phyloP scores from a whole-genome alignment of 2,329 filamentous ascomycete genomes.

The Hypoxylon sp. region DNA sequence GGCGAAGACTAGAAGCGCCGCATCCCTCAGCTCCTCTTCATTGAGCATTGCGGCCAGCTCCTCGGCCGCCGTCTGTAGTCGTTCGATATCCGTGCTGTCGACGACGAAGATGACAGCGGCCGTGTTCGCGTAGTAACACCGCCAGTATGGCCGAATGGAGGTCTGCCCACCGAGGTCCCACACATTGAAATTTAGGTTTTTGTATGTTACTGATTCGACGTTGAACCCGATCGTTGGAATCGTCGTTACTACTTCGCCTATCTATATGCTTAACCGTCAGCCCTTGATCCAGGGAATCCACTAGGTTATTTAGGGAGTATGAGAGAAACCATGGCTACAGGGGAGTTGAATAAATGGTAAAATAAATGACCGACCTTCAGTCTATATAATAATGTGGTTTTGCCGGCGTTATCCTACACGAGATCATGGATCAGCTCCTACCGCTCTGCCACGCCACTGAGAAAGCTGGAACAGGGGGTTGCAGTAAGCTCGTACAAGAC shows the following conservation, averaged over 20 bases:
- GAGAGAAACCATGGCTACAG: neutral
- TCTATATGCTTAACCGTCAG: conserved; percentile 66
- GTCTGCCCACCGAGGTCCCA: conserved; percentile 99
- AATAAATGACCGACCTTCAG: conserved; percentile 77
- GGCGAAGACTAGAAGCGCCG: conserved; percentile 92
- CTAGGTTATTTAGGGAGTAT: neutral
- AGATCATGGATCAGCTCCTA: conserved; percentile 35
- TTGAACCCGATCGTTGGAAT: conserved; percentile 99
- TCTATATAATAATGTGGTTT: conserved; percentile 96
- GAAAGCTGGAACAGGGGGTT: conserved; percentile 32
- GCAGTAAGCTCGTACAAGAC: conserved; percentile 75
- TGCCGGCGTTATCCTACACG: conserved; percentile 92
- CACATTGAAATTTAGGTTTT: conserved; percentile 98
- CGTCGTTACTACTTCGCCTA: conserved; percentile 98
- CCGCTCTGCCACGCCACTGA: conserved; percentile 22
- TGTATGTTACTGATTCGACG: conserved; percentile 98
- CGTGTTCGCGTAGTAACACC: conserved; percentile 99
- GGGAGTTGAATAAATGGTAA: conserved; percentile 1
- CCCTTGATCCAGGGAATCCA: conserved; percentile 14
- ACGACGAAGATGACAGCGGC: conserved; percentile 99
- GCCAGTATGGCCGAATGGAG: conserved; percentile 98
- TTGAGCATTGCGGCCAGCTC: conserved; percentile 96
- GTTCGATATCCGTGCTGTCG: conserved; percentile 97
- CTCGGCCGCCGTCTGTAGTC: conserved; percentile 90
- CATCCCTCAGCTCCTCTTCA: conserved; percentile 95